Conservation (phyloP, 2,329 filamentous ascomycete species). For the Penicillium sp. region DNA sequence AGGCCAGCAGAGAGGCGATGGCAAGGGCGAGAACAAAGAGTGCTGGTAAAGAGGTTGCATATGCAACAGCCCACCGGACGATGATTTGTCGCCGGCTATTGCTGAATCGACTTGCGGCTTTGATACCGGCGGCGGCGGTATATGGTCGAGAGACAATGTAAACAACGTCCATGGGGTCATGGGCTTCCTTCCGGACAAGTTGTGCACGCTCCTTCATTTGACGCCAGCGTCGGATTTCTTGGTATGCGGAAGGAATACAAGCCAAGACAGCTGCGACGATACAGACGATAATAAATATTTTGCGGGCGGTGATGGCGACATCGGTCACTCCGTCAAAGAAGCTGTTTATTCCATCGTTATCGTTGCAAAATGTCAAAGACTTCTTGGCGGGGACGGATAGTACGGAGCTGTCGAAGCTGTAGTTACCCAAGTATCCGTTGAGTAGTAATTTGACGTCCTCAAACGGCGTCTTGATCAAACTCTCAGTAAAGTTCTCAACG, state of each 20-base stretch:
- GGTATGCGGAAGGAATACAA: constrained; percentile 76
- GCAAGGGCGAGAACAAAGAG: constrained; percentile 85
- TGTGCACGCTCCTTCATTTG: constrained; percentile 69
- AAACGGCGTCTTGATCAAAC: constrained; percentile 76
- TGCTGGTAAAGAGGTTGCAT: constrained; percentile 80
- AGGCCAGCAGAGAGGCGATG: constrained; percentile 77
- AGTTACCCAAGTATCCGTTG: constrained; percentile 69
- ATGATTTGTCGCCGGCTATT: constrained; percentile 68
- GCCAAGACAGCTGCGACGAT: constrained; percentile 69
- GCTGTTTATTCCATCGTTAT: constrained; percentile 75
- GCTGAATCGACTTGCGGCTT: constrained; percentile 63
- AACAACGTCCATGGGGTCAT: constrained; percentile 82
- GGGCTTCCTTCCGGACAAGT: constrained; percentile 64
- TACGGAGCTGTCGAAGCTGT: constrained; percentile 72
- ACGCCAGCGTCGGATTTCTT: constrained; percentile 77
- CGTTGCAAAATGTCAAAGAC: constrained; percentile 81
- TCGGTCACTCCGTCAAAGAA: constrained; percentile 77
- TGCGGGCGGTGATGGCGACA: constrained; percentile 68
- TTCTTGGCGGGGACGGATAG: constrained; percentile 86
- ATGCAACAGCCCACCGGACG: constrained; percentile 79
- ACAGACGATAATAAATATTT: constrained; percentile 75
- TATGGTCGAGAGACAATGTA: constrained; percentile 84
- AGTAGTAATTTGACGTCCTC: constrained; percentile 73
- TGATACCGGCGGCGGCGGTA: constrained; percentile 71
- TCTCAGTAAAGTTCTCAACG: constrained; percentile 78